Percentiles rank a stretch among this genome's conserved stretches.
Evolutionary conservation across 2,329 filamentous ascomycete genomes (phyloP).

Genomic region (Thielaviopsis euricoi): DNA sequence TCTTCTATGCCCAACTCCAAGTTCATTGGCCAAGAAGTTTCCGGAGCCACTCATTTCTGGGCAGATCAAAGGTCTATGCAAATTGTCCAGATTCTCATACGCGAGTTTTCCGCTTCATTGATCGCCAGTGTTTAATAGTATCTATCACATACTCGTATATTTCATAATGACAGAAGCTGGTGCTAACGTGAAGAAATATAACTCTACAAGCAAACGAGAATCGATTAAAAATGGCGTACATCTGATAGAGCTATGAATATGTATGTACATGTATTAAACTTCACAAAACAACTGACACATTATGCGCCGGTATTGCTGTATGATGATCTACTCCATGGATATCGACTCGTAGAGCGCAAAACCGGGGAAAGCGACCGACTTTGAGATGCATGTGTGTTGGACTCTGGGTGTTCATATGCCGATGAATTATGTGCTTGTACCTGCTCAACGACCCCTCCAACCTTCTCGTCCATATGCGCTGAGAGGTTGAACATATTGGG

Average conservation of each 20-base stretch:
- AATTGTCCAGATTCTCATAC: conserved; percentile 19
- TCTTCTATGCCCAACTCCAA: conserved; percentile 23
- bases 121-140: neutral
- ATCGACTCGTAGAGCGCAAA: neutral
- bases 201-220: neutral
- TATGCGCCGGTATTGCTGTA: neutral
- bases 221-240: neutral
- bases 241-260: too few species aligned
- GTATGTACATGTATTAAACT: neutral
- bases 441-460: neutral
- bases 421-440: neutral
- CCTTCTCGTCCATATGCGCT: neutral
- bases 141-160: neutral
- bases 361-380: neutral
- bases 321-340: neutral
- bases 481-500: neutral
- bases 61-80: conserved; percentile 32
- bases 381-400: neutral
- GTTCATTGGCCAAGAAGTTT: conserved; percentile 32
- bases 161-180: neutral
- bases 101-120: conserved; percentile 12
- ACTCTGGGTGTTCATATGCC: neutral
- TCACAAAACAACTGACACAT: neutral
- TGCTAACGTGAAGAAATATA: neutral
- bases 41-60: conserved; percentile 47